Evolutionary conservation across 345 rosid genomes (phyloP), one percentile per base, ranked within the genome.

Genomic region (Eucalyptus regnans): DNA sequence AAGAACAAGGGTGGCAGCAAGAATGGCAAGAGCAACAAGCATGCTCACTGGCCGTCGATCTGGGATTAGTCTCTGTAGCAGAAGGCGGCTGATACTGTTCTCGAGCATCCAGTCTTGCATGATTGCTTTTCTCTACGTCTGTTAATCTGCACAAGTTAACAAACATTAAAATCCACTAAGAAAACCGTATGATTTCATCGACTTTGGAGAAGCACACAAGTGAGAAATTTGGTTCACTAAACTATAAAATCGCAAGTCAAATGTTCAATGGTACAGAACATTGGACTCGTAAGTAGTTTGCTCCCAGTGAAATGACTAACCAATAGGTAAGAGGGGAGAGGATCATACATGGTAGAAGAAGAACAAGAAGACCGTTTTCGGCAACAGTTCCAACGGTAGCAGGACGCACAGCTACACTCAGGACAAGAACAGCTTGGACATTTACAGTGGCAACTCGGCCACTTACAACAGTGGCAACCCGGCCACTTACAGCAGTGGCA

Each of bases 321-420:
- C 51, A 41, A 51, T 17, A 81, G 89, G 80, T 50, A 54, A 66
- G 81, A 87, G 89, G 89, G 51, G 88, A 89, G 86, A 90, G 92
- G 92, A 92, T 90, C 92, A 91, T 89, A 91, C 96, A 12, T 86
- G 88, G 68, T 33, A 86, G 89, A 71, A 37, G 83, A 87, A 89
- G 81, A 90, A 90, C 86, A 91, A 88, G 64, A 92, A 88, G 90
- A 91, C 88, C 66, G 58, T 88, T 90, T 92, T 51, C 17, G 17
- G 90, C 91, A 88, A 91, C 95, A 89, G 89, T 93, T 92, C 93
- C 92, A 88, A 92, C 87, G 9, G 90, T 87, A 90, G 94, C 93
- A 92, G 91, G 86, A 91, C 64, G 93, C 91, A 88, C 92, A 91
- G 89, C 93, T 92, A 91, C 90, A 90, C 88, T 23, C 71, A 29